Evolutionary conservation across 2,329 filamentous ascomycete species (phyloP), one percentile per base, ranked within the genome.

Genomic region (Berkeleyomyces rouxiae): DNA sequence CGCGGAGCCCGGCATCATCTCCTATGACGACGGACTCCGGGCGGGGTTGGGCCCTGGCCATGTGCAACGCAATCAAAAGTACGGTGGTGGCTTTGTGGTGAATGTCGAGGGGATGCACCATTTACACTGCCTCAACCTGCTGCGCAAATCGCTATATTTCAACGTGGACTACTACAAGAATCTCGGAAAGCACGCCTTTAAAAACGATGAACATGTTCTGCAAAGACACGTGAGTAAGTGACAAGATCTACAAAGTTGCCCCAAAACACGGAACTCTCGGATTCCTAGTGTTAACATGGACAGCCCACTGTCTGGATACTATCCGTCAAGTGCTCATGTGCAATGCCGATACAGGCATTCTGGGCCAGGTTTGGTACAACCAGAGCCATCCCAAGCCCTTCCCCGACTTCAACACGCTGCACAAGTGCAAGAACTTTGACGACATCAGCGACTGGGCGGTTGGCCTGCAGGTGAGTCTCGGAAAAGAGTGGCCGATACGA

Each of bases 261-360:
- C 33, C 11, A 7, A 1, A 7, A 23, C 9, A 55, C 62, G 33
- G 63, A 33, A 7, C 7, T 16, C 9, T 61, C 11, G 13, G n/a
- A 47, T 6, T 13, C 3, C 36, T n/a, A 51, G 10, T 9, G 39
- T 39, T 65, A 60, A 40, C 59, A 10, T 10, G 3, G 31, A 7
- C 58, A 79, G 77, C 79, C 4, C 82, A 85, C 65, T 85, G 83
- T 64, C 72, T 85, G 40, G 83, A 85, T 66, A 80, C 79, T 3
- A 64, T 85, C 53, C 78, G 82, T 0, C 82, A 85, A 68, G 79
- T 82, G 13, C 74, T 85, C 11, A 84, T 84, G 80, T 85, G 82
- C 70, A 80, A 78, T 37, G 74, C 79, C 23, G 83, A 85, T 66
- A 78, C 81, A 2, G 82, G 77, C 1, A 76, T 85, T 0, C 73